Percentiles rank a stretch among this genome's conserved stretches.
Evolutionary conservation across 2,329 filamentous ascomycete species (phyloP).

Genomic region (Karstenula rhodostoma): DNA sequence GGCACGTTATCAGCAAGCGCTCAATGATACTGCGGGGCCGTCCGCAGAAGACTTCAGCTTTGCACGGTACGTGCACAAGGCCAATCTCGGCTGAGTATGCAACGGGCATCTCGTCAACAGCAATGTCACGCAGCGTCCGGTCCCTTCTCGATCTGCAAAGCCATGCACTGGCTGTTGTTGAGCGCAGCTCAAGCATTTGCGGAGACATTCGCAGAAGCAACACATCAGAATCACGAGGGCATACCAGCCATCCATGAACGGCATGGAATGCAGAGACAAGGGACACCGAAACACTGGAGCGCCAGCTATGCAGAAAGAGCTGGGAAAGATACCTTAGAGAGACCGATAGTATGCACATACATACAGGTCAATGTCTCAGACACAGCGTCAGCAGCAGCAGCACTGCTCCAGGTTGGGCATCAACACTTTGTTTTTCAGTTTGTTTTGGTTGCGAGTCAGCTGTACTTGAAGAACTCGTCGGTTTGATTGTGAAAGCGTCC

Average conservation of each 20-base stretch:
- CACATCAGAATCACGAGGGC: neutral
- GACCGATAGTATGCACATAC: neutral
- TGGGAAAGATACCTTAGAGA: neutral
- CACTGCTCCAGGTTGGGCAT: slow-evolving; percentile 3
- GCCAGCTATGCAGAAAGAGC: neutral
- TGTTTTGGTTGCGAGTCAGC: slow-evolving; percentile 6
- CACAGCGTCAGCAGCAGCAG: slow-evolving; percentile 23
- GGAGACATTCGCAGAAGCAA: neutral
- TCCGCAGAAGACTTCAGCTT: slow-evolving; percentile 61
- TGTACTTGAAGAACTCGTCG: neutral
- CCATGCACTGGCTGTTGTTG: neutral
- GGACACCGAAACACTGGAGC: slow-evolving; percentile 2
- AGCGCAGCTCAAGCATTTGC: neutral
- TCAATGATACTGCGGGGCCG: slow-evolving; percentile 60
- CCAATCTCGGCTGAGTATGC: slow-evolving; percentile 44
- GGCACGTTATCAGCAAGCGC: slow-evolving; percentile 77
- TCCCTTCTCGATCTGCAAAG: neutral
- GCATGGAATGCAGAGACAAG: neutral
- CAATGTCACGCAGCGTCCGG: slow-evolving; percentile 12
- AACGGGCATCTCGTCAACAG: slow-evolving; percentile 4
- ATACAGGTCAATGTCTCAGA: slow-evolving; percentile 28
- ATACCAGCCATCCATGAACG: neutral
- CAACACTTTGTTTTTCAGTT: slow-evolving; percentile 10
- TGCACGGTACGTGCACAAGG: slow-evolving; percentile 56
- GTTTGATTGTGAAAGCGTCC: slow-evolving; percentile 3